Percentiles rank a stretch among this genome's conserved stretches.
phyloP scores from a whole-genome alignment of 257 asterid species.

The Handroanthus guayacan region DNA sequence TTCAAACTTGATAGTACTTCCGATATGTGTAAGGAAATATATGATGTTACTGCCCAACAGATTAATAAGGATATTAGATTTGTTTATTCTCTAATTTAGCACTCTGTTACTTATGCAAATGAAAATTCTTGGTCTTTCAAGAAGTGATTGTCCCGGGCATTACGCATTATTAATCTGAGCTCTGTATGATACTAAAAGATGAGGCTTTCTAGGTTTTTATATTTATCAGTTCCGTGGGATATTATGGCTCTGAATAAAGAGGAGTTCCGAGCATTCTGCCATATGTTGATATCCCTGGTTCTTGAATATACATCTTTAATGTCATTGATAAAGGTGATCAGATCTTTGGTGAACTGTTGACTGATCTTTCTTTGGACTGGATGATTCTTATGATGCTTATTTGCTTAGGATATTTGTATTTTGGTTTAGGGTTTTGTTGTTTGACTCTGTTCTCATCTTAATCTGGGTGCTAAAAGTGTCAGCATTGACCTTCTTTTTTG shows the following conservation, averaged over 20 bases:
- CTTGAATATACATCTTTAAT: slow-evolving; percentile 5
- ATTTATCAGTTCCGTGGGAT: neutral
- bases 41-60: slow-evolving; percentile 12
- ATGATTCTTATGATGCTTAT: neutral
- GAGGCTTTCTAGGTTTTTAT: neutral
- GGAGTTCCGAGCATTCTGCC: neutral
- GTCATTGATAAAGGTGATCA: neutral
- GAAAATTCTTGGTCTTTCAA: slow-evolving; percentile 4
- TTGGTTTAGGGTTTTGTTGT: neutral
- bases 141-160: neutral
- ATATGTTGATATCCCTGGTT: slow-evolving; percentile 1
- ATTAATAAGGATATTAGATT: neutral
- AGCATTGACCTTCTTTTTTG: neutral
- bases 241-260: slow-evolving; percentile 3
- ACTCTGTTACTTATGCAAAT: neutral
- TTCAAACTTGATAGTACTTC: neutral
- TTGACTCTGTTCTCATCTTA: neutral
- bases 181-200: neutral
- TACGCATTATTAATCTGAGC: neutral
- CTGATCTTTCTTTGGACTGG: neutral
- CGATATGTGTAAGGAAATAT: slow-evolving; percentile 7
- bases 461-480: slow-evolving; percentile 13
- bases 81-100: neutral
- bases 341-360: neutral
- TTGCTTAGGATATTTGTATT: neutral